Evolutionary conservation across 139 green algal species (phyloP), one percentile per base, ranked within the genome.

Genomic region (Raphidocelis subcapitata): DNA sequence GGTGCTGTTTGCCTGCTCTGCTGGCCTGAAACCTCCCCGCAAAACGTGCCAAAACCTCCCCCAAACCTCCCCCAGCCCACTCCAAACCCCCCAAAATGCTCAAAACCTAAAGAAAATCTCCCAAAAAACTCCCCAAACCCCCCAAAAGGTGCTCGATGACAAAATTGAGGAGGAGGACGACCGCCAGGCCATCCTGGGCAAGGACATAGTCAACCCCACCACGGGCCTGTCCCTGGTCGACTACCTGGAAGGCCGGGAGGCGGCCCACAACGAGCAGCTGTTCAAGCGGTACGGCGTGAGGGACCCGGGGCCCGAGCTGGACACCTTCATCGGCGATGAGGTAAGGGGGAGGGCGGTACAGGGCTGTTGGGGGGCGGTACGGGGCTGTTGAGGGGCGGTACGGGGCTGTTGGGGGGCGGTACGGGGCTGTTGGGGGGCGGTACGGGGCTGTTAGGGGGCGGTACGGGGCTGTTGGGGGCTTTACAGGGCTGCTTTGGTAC

Each of bases 91-190:
- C n/a, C n/a, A n/a, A n/a, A n/a, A n/a, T n/a, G n/a, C n/a, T n/a
- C n/a, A n/a, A n/a, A n/a, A n/a, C n/a, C n/a, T n/a, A n/a, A n/a
- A n/a, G n/a, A n/a, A n/a, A n/a, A n/a, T n/a, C n/a, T n/a, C n/a
- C n/a, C n/a, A n/a, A n/a, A n/a, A n/a, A n/a, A 49, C 41, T 12
- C 81, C 82, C 54, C 72, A 83, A 23, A 37, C 49, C 52, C 83
- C 83, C 68, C 69, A 83, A 28, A 67, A 37, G 26, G 68, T 77
- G 15, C 26, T 41, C 29, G 75, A 85, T 20, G 83, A 88, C 77
- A 84, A 82, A 74, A 51, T 82, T 21, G 80, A 89, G 57, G 83
- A 86, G 69, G 66, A 41, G 21, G 81, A 86, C 63, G 81, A 86
- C 76, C 82, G 81, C 73, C 78, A 89, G 69, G 47, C 24, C 5